These are phyloP conservation scores for Tuber umbilicatum DNA, from an alignment of 495 filamentous ascomycete species.

Conservation along the genomic window DNA sequence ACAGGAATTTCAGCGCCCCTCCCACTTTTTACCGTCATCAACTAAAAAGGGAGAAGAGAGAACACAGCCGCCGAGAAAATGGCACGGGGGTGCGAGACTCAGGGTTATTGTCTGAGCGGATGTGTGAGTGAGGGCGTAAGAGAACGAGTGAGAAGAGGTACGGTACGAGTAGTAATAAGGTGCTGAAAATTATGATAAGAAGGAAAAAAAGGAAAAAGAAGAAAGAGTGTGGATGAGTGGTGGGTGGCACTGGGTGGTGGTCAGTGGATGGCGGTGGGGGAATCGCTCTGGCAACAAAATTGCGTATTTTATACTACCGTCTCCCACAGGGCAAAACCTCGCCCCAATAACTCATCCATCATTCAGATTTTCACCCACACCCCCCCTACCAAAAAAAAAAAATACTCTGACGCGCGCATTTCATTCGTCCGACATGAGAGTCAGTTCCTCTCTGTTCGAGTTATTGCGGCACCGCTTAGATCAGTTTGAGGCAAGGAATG, in stretches of 20 bases:
- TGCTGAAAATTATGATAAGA: not conserved
- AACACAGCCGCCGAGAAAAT: conserved; percentile 36
- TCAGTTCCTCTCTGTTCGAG: conserved; percentile 31
- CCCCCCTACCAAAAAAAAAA: conserved; percentile 30
- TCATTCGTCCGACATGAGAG: conserved; percentile 27
- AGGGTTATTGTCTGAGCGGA: not conserved
- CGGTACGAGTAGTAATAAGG: not conserved
- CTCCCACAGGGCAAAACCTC: not conserved
- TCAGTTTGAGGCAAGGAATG: conserved; percentile 35
- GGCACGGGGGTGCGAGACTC: conserved; percentile 21
- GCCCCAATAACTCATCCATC: not conserved
- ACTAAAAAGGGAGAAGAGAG: conserved; percentile 20
- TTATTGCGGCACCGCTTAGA: conserved; percentile 32
- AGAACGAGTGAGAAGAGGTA: not conserved
- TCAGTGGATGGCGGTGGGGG: conserved; percentile 13
- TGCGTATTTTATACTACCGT: not conserved
- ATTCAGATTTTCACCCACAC: conserved; percentile 14
- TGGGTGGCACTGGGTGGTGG: not conserved
- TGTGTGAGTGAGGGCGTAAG: not conserved
- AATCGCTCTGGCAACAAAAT: conserved; percentile 10
- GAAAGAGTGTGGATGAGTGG: not conserved
- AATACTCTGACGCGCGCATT: conserved; percentile 23
- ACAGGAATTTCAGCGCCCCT: not conserved
- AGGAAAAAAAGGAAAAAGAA: not conserved
- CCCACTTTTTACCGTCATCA: not conserved